Evolutionary conservation across 495 filamentous ascomycete species (phyloP), one percentile per base, ranked within the genome.

Genomic region (Hypomontagnella submonticulosa): DNA sequence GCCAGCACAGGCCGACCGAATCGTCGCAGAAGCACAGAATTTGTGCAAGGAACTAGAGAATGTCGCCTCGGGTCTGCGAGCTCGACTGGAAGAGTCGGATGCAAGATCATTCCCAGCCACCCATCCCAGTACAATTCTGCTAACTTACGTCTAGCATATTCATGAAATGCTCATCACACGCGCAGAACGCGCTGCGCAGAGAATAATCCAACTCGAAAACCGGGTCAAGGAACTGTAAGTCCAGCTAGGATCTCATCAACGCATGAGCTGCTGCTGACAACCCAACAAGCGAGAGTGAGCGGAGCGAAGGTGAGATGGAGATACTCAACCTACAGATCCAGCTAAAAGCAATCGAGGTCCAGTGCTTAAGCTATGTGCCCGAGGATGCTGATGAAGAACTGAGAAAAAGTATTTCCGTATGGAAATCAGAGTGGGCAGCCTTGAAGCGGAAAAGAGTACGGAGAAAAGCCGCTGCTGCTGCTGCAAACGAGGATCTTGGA

Each of bases 321-420:
- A 78, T 86, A 33, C 75, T 77, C 37, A 81, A 80, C 69, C 77
- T 86, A 13, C 80, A 82, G 20, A 78, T 85, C 43, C 77, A 81
- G 63, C 75, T 86, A 19, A 79, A 83, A 23, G 80, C 82, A 46
- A 77, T 86, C 63, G 80, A 86, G 74, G 77, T 81, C 6, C 77
- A 84, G 44, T 79, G 74, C 51, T 50, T 75, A 19, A 73, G 75
- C 57, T 76, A 77, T 55, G 74, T 80, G 19, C 79, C 75, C 4
- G 59, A 71, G 11, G 73, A 71, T 43, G 70, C 66, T 4, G 80
- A 83, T 57, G 67, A 73, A 23, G 81, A 81, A 33, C 62, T 83
- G 55, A 65, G 75, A 61, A 70, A 73, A 53, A 76, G 75, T 65
- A 81, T 83, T 50, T 71, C 75, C 47, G 75, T 76, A 36, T 82